A percentile compares a stretch with the other conserved stretches of the same genome.
These are phyloP conservation scores for Tephrocybe rancida DNA, from an alignment of 768 basidiomycete genomes.

Conservation along the genomic window DNA sequence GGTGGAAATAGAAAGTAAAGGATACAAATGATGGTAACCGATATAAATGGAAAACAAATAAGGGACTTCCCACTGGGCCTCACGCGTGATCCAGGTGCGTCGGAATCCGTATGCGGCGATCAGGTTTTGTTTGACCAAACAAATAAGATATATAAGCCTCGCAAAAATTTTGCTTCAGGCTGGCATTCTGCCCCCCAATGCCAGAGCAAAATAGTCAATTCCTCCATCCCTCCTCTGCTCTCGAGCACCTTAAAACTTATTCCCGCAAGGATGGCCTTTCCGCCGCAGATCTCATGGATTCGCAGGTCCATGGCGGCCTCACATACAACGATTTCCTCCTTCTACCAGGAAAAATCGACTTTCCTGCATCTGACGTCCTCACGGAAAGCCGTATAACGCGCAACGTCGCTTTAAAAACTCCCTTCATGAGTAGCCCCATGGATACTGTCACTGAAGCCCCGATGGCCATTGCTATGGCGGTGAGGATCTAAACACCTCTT, in stretches of 20 bases:
- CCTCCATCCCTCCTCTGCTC: conserved; percentile 72
- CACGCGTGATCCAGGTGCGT: neutral
- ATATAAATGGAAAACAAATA: no score
- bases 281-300: conserved; percentile 86
- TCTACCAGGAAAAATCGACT: conserved; percentile 95
- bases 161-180: conserved; percentile 13
- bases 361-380: conserved; percentile 76
- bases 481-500: conserved; percentile 40
- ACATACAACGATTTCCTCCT: conserved; percentile 98
- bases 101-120: conserved; percentile 5
- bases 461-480: conserved; percentile 93
- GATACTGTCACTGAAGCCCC: conserved; percentile 97
- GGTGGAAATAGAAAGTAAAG: no score
- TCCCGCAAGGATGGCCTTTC: conserved; percentile 79
- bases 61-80: no score
- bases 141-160: conserved; percentile 14
- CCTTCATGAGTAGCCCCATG: conserved; percentile 98
- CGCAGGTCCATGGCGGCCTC: conserved; percentile 82
- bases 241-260: conserved; percentile 78
- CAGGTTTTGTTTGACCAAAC: conserved; percentile 16
- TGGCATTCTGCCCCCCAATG: conserved; percentile 23
- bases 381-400: conserved; percentile 88
- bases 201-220: conserved; percentile 25
- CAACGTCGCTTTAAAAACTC: conserved; percentile 91
- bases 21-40: no score